Evolutionary conservation across 129 eudicot genomes (phyloP), one percentile per base, ranked within the genome.

Genomic region (Flaveria sonorensis): DNA sequence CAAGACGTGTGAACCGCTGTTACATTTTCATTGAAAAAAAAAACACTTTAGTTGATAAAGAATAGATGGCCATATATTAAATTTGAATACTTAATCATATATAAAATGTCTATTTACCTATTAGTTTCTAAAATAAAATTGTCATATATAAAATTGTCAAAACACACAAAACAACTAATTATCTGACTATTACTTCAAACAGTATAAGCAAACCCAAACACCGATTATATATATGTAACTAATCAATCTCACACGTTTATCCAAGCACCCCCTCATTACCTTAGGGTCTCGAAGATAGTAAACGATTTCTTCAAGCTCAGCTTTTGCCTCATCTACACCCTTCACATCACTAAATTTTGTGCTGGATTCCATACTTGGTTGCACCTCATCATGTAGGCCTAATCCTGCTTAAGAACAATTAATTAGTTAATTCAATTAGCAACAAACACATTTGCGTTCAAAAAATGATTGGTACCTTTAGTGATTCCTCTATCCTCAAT

Each of bases 271-370:
- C 7, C 20, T 67, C 68, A 10, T 71, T 84, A 89, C 99, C 96
- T 95, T 95, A 63, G 97, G 99, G 82, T 95, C 97, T 50, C 96
- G 97, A 67, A 95, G 97, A 84, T 95, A 95, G 84, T 87, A 95
- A 75, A 95, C 99, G 48, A 95, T 95, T 79, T 95, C 99, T 82
- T 92, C 97, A 52, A 94, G 91, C 85, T 94, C 99, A 14, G 87
- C 83, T 91, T 94, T 94, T 76, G 99, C 99, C 81, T 94, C 99
- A 78, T 94, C 99, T 30, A 94, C 99, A 32, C 99, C 97, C 85
- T 94, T 94, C 19, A 94, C 97, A 74, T 94, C 97, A 81, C 83
- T 86, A 72, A 94, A 94, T 36, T 87, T 94, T 19, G 97, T 94
- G 68, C 79, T 94, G 21, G 97, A 87, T 82, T 94, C 99, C 96